phyloP scores from a whole-genome alignment of 257 asterid genomes.

The Solanum dulcamara region DNA sequence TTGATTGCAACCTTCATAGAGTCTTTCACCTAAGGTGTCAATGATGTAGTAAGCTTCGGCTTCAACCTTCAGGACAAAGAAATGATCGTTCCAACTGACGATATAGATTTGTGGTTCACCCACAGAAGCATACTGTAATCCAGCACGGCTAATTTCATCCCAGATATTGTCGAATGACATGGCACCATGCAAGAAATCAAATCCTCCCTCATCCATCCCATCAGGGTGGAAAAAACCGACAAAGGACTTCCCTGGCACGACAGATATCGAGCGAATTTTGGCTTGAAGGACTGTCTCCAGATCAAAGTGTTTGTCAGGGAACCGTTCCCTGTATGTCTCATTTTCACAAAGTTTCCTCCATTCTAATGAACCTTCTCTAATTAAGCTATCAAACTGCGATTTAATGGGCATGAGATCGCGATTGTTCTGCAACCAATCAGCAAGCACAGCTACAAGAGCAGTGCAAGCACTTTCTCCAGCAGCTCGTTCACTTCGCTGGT shows the following conservation, averaged over 20 bases:
- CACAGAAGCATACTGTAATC: slow-evolving; percentile 13
- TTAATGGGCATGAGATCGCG: slow-evolving; percentile 67
- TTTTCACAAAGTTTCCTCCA: slow-evolving; percentile 91
- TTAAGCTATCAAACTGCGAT: slow-evolving; percentile 76
- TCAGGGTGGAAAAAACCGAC: slow-evolving; percentile 84
- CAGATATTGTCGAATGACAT: slow-evolving; percentile 90
- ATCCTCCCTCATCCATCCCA: slow-evolving; percentile 51
- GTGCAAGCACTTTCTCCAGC: slow-evolving; percentile 98
- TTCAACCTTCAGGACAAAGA: slow-evolving; percentile 78
- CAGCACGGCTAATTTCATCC: slow-evolving; percentile 57
- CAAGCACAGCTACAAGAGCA: slow-evolving; percentile 84
- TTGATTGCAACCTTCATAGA: slow-evolving; percentile 83
- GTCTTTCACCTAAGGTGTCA: slow-evolving; percentile 87
- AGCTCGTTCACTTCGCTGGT: slow-evolving; percentile 90
- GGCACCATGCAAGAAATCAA: slow-evolving; percentile 81
- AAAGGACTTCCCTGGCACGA: slow-evolving; percentile 63
- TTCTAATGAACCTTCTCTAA: slow-evolving; percentile 83
- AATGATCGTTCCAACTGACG: slow-evolving; percentile 96
- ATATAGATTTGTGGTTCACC: slow-evolving; percentile 52
- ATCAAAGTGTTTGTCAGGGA: slow-evolving; percentile 94
- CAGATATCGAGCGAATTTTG: slow-evolving; percentile 48
- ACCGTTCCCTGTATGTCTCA: slow-evolving; percentile 43
- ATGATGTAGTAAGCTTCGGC: slow-evolving; percentile 67
- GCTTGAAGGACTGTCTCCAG: slow-evolving; percentile 84
- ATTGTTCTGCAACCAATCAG: slow-evolving; percentile 83